Base-by-base conservation (phyloP, 1,139 yeast genomes). In the Debaryomycetaceae sp. region DNA sequence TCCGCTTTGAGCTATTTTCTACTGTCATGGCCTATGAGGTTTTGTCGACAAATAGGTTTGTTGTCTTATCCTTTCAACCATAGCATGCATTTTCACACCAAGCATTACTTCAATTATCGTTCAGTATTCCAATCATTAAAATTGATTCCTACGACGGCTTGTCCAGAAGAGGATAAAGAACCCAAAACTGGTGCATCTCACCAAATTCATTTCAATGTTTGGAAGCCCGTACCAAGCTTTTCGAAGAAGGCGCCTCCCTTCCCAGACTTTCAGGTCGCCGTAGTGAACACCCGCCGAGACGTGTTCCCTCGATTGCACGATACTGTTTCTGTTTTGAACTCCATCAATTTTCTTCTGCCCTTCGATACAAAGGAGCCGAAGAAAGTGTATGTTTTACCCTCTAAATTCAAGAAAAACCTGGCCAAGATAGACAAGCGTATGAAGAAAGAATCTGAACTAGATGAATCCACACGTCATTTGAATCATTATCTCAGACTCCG, bases 201-300 rank as follows among this genome's bases (percentile, higher is more conserved):
- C 5, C 42, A 46, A 29, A 58, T 76, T 1, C 65, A 74, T 1
- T 90, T 75, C 55, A 76, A 86, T 55, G 88, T 88, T 1, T 91
- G 97, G 97, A 90, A 87, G 61, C 98, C 98, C 0, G 70, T 76
- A 2, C 78, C 84, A 0, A 64, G 62, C 7, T 91, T 87, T 64
- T 82, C 82, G 45, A 90, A 90, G 57, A 82, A 81, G 38, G 58
- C 61, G 29, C 90, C 91, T 0, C 86, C 88, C 0, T 51, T 59
- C 1, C 96, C 97, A 0, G 93, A 91, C 60, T 91, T 81, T 57
- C 89, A 84, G 51, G 63, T 91, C 1, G 73, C 80, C 3, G 81
- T 89, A 0, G 69, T 79, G 5, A 78, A 81, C 48, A 77, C 85
- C 1, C 71, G 76, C 23, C 62, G 63, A 8, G 54, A 65, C 7